Conservation (phyloP, 139 green algal genomes). For the Picochlorum sp. region DNA sequence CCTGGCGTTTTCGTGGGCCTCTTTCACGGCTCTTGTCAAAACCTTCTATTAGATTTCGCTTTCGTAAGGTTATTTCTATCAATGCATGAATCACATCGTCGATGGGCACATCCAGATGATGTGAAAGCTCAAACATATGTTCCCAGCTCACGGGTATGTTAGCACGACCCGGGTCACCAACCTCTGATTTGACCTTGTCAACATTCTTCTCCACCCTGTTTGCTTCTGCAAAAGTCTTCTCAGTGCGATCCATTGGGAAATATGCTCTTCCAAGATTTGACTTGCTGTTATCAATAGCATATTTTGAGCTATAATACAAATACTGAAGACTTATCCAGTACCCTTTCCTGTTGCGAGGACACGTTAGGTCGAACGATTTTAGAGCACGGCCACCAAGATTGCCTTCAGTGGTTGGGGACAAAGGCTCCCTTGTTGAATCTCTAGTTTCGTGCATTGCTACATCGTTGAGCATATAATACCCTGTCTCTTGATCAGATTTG, state of each 20-base stretch:
- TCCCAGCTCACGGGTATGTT: neutral
- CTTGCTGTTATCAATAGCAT: neutral
- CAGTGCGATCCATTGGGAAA: neutral
- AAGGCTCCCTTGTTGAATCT: too few relatives aligned
- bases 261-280: neutral
- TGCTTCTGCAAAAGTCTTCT: too few relatives aligned
- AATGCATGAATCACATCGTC: conserved; percentile 4
- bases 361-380: too few relatives aligned
- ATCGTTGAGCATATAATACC: too few relatives aligned
- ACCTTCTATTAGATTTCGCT: neutral
- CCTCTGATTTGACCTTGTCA: neutral
- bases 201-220: too few relatives aligned
- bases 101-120: conserved; percentile 5
- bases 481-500: too few relatives aligned
- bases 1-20: neutral
- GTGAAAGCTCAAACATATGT: neutral
- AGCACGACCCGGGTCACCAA: neutral
- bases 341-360: neutral
- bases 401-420: too few relatives aligned
- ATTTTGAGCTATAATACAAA: neutral
- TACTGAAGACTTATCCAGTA: conserved; percentile 19
- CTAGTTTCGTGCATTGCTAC: too few relatives aligned
- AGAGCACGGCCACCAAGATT: too few relatives aligned
- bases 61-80: too few relatives aligned
- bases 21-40: neutral